Conservation (phyloP, 768 basidiomycete species). For the Gyrodon lividus region DNA sequence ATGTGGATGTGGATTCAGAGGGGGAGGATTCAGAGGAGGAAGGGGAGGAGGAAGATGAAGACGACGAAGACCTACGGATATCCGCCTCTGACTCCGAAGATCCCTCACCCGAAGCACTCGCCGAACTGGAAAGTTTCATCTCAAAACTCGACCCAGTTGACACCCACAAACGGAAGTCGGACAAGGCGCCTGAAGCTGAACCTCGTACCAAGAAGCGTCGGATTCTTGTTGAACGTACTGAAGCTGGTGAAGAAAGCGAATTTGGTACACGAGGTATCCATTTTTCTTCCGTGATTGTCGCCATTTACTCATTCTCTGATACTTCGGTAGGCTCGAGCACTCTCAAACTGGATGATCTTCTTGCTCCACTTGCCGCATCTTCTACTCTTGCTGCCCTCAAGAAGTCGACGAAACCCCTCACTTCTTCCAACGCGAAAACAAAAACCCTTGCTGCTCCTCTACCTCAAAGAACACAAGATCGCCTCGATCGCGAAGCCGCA, state of each 20-base stretch:
- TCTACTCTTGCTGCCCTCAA: slow-evolving; percentile 62
- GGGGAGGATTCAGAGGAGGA: slow-evolving; percentile 35
- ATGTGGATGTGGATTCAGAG: slow-evolving; percentile 32
- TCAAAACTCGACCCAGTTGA: slow-evolving; percentile 55
- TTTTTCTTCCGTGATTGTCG: slow-evolving; percentile 1
- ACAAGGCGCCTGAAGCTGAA: slow-evolving; percentile 12
- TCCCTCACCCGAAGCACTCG: slow-evolving; percentile 56
- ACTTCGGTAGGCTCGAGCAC: slow-evolving; percentile 44
- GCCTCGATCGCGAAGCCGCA: slow-evolving; percentile 89
- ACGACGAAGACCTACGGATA: slow-evolving; percentile 46
- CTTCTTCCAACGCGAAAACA: slow-evolving; percentile 51
- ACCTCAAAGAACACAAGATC: slow-evolving; percentile 83
- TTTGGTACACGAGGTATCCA: slow-evolving; percentile 63
- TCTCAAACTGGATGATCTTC: slow-evolving; percentile 70
- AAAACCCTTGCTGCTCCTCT: slow-evolving; percentile 78
- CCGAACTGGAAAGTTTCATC: slow-evolving; percentile 71
- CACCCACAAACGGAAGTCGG: slow-evolving; percentile 56
- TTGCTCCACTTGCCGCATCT: slow-evolving; percentile 68
- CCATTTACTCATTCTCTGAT: neutral
- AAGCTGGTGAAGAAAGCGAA: slow-evolving; percentile 79
- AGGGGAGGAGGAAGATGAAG: slow-evolving; percentile 40
- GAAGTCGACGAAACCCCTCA: slow-evolving; percentile 65
- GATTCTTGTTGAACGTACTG: slow-evolving; percentile 67
- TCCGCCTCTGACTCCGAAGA: slow-evolving; percentile 49
- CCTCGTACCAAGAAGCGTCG: slow-evolving; percentile 49